phyloP scores from a whole-genome alignment of 306 rosid species.

The Hippophae tibetana region DNA sequence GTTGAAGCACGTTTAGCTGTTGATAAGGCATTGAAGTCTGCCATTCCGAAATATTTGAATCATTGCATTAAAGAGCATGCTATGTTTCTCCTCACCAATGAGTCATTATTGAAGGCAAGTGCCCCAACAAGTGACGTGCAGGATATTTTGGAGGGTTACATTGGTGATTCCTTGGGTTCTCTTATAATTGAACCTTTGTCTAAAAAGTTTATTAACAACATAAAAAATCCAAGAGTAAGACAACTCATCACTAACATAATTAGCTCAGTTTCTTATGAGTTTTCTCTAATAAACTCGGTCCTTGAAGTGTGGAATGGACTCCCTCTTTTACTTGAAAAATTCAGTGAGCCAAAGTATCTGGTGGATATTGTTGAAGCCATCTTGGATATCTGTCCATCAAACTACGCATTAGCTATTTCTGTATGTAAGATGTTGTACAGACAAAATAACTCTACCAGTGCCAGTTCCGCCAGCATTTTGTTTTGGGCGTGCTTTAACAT shows the following conservation, averaged over 20 bases:
- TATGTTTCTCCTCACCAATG: slow-evolving; percentile 56
- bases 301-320: slow-evolving; percentile 76
- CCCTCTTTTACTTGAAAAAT: slow-evolving; percentile 53
- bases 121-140: slow-evolving; percentile 31
- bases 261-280: slow-evolving; percentile 51
- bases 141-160: slow-evolving; percentile 50
- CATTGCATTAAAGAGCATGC: slow-evolving; percentile 50
- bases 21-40: slow-evolving; percentile 53
- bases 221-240: slow-evolving; percentile 71
- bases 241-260: slow-evolving; percentile 47
- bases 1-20: slow-evolving; percentile 51
- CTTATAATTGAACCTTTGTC: slow-evolving; percentile 42
- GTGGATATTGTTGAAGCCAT: slow-evolving; percentile 83
- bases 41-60: slow-evolving; percentile 39
- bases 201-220: slow-evolving; percentile 43
- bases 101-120: slow-evolving; percentile 35
- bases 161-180: slow-evolving; percentile 32
- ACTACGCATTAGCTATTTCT: slow-evolving; percentile 53
- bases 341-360: slow-evolving; percentile 44
- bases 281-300: slow-evolving; percentile 49
- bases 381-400: slow-evolving; percentile 64
- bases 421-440: slow-evolving; percentile 55
- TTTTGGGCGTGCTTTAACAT: slow-evolving; percentile 84
- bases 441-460: slow-evolving; percentile 19
- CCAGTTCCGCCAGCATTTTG: slow-evolving; percentile 40